Conservation (phyloP, 345 rosid genomes). For the Eucalyptus shirleyi region DNA sequence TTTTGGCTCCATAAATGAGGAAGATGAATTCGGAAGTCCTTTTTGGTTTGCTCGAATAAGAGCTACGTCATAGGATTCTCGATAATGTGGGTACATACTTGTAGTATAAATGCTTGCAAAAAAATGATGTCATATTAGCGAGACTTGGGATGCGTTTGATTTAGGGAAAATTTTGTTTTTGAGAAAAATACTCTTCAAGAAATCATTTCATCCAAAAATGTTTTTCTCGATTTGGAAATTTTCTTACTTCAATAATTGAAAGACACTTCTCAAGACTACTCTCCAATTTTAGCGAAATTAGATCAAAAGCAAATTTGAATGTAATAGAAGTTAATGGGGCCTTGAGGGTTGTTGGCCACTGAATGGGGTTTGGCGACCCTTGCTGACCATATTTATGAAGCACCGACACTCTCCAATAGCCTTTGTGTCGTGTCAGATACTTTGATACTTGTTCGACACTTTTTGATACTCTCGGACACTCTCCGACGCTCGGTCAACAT, state of each 20-base stretch:
- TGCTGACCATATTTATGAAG: too few species aligned
- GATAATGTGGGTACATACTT: accelerated
- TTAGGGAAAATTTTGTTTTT: not conserved
- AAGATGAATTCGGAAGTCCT: not conserved
- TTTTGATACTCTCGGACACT: accelerated
- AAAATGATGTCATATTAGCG: not conserved
- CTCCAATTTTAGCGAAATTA: not conserved
- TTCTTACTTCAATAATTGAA: not conserved
- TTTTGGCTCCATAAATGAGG: not conserved
- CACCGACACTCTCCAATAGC: accelerated
- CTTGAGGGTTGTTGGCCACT: too few species aligned
- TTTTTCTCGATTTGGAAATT: not conserved
- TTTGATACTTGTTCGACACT: too few species aligned
- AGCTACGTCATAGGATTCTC: not conserved
- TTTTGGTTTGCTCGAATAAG: not conserved
- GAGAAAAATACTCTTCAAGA: not conserved
- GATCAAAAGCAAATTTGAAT: not conserved
- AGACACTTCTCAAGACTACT: not conserved
- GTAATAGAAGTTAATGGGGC: not conserved
- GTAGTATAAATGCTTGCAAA: not conserved
- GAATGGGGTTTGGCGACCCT: too few species aligned
- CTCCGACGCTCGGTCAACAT: too few species aligned
- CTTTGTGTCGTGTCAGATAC: accelerated
- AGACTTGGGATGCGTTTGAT: not conserved
- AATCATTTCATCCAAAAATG: too few species aligned